Evolutionary conservation across 164 flowering plant genomes (phyloP).

Genomic region (Umbellularia californica): DNA sequence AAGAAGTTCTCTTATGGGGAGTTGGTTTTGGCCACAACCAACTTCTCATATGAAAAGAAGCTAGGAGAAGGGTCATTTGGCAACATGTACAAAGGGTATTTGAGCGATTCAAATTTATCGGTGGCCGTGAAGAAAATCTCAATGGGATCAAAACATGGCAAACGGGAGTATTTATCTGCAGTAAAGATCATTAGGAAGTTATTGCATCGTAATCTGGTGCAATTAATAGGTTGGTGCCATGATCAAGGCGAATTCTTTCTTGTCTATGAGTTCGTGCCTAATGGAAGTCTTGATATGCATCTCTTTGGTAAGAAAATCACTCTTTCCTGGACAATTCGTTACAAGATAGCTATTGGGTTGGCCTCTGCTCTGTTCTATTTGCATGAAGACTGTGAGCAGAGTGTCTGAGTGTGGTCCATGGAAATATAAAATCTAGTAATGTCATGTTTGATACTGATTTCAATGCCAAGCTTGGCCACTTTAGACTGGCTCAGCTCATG

Average conservation of each 20-base stretch:
- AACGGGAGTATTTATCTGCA: conserved; percentile 45
- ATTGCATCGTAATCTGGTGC: conserved; percentile 39
- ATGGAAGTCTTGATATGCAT: conserved; percentile 40
- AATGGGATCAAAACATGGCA: conserved; percentile 40
- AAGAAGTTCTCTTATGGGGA: conserved; percentile 38
- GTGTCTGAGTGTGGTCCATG: conserved; percentile 44
- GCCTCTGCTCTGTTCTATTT: conserved; percentile 25
- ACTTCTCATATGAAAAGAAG: conserved; percentile 36
- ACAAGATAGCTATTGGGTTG: conserved; percentile 5
- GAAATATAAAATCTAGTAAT: conserved; percentile 56
- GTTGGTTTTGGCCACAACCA: conserved; percentile 40
- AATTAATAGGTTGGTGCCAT: conserved; percentile 18
- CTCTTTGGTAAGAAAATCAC: conserved; percentile 21
- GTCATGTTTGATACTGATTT: conserved; percentile 35
- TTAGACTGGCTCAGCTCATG: conserved; percentile 2
- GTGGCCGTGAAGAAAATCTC: conserved; percentile 54
- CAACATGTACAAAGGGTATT: conserved; percentile 41
- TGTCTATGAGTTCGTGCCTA: conserved; percentile 41
- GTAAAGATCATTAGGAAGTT: conserved; percentile 38
- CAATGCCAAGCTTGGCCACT: conserved; percentile 13
- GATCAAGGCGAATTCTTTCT: conserved; percentile 17
- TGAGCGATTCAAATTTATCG: conserved; percentile 20
- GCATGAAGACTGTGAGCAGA: conserved; percentile 41
- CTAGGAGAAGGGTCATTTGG: conserved; percentile 66
- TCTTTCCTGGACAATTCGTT: conserved; percentile 13